Percentiles rank a stretch among this genome's conserved stretches.
phyloP scores from a whole-genome alignment of 2,329 filamentous ascomycete genomes.

The Nannizzia gypsea region DNA sequence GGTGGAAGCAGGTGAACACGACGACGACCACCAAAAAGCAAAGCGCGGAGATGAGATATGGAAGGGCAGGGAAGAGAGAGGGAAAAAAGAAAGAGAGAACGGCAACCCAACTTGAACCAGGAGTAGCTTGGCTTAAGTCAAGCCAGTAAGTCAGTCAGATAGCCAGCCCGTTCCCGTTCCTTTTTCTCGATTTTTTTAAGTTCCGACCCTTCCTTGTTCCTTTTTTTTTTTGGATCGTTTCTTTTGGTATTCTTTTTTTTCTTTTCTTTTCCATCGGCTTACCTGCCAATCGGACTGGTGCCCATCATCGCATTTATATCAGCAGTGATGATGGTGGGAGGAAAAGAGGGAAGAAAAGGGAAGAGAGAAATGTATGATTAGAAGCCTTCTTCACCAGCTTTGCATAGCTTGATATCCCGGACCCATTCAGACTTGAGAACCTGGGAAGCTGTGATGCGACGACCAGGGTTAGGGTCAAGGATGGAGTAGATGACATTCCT shows the following conservation, averaged over 20 bases:
- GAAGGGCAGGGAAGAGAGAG: too few relatives aligned
- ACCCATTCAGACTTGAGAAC: conserved; percentile 98
- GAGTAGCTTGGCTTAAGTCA: too few relatives aligned
- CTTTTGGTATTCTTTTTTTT: background rate
- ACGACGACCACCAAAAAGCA: background rate
- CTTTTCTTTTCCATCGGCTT: background rate
- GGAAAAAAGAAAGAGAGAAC: background rate
- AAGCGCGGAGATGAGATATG: background rate
- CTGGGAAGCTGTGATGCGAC: conserved; percentile 89
- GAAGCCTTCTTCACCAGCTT: conserved; percentile 89
- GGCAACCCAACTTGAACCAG: background rate
- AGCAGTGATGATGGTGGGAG: background rate
- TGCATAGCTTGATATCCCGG: conserved; percentile 92
- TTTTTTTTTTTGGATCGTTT: background rate
- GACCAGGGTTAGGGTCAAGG: conserved; percentile 81
- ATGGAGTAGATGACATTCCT: conserved; percentile 99
- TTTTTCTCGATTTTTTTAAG: background rate
- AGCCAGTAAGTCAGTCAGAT: background rate
- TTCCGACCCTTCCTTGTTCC: background rate
- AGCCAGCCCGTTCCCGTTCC: background rate
- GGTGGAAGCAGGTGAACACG: background rate
- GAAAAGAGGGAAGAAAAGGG: background rate
- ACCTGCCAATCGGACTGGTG: background rate
- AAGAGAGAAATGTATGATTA: conserved; percentile 27
- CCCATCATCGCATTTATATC: background rate